Conservation (phyloP, 192 early-diverging fungal species). For the Rhizophagus prolifer region DNA sequence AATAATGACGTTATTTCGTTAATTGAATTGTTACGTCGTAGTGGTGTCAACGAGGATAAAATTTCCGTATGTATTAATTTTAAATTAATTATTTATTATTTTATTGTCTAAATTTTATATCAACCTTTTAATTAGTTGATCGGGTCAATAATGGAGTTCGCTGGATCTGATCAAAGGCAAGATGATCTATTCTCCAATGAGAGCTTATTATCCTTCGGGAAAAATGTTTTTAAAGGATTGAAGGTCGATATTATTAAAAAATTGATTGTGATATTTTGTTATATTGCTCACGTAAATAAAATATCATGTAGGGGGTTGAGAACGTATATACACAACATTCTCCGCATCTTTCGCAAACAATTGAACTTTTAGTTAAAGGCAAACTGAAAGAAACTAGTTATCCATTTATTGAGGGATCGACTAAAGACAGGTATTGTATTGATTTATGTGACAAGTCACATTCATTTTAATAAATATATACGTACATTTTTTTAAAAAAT, state of each 20-base stretch:
- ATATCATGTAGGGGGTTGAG: constrained; percentile 74
- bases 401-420: constrained; percentile 71
- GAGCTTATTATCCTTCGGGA: constrained; percentile 79
- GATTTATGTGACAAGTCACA: too few species aligned
- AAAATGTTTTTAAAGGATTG: constrained; percentile 90
- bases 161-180: constrained; percentile 75
- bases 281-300: constrained; percentile 1
- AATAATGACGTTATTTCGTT: constrained; percentile 72
- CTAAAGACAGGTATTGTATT: constrained; percentile 52
- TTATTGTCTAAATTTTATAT: background rate
- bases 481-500: background rate
- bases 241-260: constrained; percentile 48
- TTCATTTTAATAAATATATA: too few species aligned
- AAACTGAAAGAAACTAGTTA: constrained; percentile 72
- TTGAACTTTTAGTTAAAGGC: constrained; percentile 81
- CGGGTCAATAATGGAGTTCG: constrained; percentile 72
- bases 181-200: constrained; percentile 90
- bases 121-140: constrained; percentile 49
- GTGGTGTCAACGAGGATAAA: constrained; percentile 71
- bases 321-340: constrained; percentile 98
- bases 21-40: constrained; percentile 68
- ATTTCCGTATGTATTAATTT: constrained; percentile 57
- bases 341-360: constrained; percentile 77
- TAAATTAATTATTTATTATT: background rate
- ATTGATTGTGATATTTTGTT: background rate